phyloP scores from a whole-genome alignment of 176 grass and related monocot species.

The Pontederia paniculata region DNA sequence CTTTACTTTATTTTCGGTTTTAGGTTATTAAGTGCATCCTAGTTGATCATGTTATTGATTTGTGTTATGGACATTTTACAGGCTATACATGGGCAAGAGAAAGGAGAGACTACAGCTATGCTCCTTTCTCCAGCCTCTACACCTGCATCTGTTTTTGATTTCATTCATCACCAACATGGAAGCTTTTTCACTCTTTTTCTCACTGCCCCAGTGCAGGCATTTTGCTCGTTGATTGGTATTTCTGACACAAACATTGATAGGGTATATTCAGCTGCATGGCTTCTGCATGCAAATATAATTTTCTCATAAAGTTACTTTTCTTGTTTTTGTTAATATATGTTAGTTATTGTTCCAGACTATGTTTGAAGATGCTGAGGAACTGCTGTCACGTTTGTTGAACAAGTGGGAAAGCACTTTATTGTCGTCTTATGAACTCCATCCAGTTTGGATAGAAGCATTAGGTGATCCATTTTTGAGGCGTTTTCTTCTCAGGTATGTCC shows the following conservation, averaged over 20 bases:
- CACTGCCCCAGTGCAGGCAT: constrained; percentile 85
- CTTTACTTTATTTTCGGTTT: no score
- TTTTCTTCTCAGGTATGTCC: constrained; percentile 60
- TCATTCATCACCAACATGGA: constrained; percentile 38
- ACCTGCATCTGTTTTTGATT: constrained; percentile 41
- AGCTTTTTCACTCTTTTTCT: constrained; percentile 96
- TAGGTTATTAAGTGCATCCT: no score
- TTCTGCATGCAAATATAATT: constrained; percentile 11
- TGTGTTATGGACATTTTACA: constrained; percentile 3
- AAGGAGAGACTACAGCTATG: constrained; percentile 71
- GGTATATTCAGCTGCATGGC: constrained; percentile 24
- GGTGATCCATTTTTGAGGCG: constrained; percentile 74
- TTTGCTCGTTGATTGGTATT: constrained; percentile 62
- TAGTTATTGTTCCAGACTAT: constrained; percentile 36
- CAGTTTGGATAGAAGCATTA: constrained; percentile 80
- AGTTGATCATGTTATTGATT: neutral
- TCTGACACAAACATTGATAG: constrained; percentile 42
- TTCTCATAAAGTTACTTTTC: no score
- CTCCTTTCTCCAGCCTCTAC: constrained; percentile 62
- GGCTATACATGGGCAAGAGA: constrained; percentile 76
- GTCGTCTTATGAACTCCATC: constrained; percentile 53
- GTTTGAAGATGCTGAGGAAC: constrained; percentile 71
- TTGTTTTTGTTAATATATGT: neutral
- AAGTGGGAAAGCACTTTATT: constrained; percentile 54
- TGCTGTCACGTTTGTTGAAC: constrained; percentile 51